A percentile compares a stretch with the other conserved stretches of the same genome.
Evolutionary conservation across 805 yeast genomes (phyloP).

Genomic region (Starmerella tilneyi): DNA sequence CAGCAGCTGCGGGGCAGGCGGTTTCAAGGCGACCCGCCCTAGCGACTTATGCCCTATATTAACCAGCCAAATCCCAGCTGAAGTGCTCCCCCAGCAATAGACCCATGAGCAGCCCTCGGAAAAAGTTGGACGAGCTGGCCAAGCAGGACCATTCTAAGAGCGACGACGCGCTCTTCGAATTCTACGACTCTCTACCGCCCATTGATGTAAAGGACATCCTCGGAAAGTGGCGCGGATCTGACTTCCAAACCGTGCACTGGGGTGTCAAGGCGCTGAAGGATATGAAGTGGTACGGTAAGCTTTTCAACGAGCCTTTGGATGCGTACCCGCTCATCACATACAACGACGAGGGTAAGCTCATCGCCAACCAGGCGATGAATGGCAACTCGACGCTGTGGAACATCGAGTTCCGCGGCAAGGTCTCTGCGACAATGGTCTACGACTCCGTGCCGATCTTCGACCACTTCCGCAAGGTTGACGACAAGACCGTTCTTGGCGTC

Average conservation of each 20-base stretch:
- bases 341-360: conserved; percentile 2
- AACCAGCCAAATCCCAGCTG: no score
- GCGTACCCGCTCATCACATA: not conserved
- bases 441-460: conserved; percentile 6
- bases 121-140: not conserved
- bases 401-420: conserved; percentile 6
- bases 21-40: no score
- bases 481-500: conserved; percentile 1
- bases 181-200: conserved; percentile 1
- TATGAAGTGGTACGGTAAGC: conserved; percentile 1
- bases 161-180: conserved; percentile 2
- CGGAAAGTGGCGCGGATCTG: conserved; percentile 3
- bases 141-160: not conserved
- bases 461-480: conserved; percentile 5
- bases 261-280: not conserved
- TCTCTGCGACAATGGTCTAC: conserved; percentile 2
- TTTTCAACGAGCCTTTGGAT: not conserved
- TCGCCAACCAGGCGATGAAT: conserved; percentile 2
- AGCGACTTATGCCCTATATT: no score
- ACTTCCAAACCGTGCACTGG: conserved; percentile 6
- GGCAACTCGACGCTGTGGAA: not conserved
- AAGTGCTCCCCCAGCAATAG: no score
- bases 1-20: no score
- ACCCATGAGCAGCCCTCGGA: not conserved
- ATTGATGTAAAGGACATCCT: not conserved